These are phyloP conservation scores for Trichoderma cornu-damae DNA, from an alignment of 2,329 filamentous ascomycete species.

Conservation along the genomic window DNA sequence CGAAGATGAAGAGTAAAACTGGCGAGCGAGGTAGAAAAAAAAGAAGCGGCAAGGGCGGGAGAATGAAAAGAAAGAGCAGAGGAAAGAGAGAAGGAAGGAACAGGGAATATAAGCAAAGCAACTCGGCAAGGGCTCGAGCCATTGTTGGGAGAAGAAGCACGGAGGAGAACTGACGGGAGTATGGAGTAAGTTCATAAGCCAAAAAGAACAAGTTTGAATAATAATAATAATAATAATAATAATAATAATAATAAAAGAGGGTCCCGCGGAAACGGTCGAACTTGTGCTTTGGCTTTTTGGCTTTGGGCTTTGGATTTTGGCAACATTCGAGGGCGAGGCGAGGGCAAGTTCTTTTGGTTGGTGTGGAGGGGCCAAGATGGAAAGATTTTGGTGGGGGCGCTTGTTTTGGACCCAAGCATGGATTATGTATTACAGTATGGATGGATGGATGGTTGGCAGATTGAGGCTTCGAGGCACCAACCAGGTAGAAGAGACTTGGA, in stretches of 20 bases:
- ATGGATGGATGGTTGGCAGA: not conserved
- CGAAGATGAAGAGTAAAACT: not conserved
- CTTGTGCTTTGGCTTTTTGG: not conserved
- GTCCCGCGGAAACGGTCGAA: not conserved
- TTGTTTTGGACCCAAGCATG: not conserved
- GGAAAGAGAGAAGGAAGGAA: slow-evolving; percentile 6
- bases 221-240: too few relatives aligned
- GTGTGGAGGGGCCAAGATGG: not conserved
- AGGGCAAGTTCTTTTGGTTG: not conserved
- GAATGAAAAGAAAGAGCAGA: not conserved
- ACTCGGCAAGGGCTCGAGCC: too few relatives aligned
- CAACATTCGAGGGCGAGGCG: not conserved
- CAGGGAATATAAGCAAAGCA: too few relatives aligned
- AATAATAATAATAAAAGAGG: slow-evolving; percentile 10
- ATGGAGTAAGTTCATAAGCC: too few relatives aligned
- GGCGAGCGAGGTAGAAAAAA: too few relatives aligned
- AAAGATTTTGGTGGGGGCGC: slow-evolving; percentile 7
- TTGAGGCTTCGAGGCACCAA: not conserved
- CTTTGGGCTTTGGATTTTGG: too few relatives aligned
- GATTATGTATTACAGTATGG: too few relatives aligned
- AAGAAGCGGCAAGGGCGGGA: not conserved
- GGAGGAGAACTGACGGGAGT: too few relatives aligned
- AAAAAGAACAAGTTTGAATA: too few relatives aligned
- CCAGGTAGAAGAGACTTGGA: not conserved
- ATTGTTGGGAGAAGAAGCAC: too few relatives aligned